These are phyloP conservation scores for Pseudogymnoascus sp. DNA, from an alignment of 2,329 filamentous ascomycete species.

Conservation along the genomic window DNA sequence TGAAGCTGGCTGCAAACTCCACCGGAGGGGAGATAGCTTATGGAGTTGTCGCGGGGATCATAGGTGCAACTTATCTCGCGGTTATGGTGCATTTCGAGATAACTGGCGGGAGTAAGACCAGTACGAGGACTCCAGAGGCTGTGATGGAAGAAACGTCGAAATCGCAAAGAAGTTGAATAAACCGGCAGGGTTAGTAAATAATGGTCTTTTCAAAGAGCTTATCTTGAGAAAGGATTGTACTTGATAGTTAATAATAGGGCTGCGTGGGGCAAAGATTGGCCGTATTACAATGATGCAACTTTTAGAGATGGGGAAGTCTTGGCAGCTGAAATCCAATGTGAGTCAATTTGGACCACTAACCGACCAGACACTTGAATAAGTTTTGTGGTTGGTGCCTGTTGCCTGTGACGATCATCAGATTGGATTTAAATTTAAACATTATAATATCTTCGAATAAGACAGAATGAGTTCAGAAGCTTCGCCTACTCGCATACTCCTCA, in stretches of 20 bases:
- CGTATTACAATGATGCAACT: conserved; percentile 3
- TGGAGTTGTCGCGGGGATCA: conserved; percentile 43
- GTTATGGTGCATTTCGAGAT: conserved; percentile 15
- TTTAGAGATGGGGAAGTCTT: neutral
- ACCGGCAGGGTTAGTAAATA: neutral
- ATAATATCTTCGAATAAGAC: neutral
- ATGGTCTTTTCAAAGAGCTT: neutral
- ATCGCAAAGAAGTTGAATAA: neutral
- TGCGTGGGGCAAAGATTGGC: neutral
- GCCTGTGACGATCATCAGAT: neutral
- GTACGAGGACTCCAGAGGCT: neutral
- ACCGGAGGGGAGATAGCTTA: conserved; percentile 44
- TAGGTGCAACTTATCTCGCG: conserved; percentile 38
- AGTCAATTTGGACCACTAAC: neutral
- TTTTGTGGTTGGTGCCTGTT: neutral
- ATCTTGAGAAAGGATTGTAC: neutral
- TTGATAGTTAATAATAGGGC: neutral
- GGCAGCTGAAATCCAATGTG: neutral
- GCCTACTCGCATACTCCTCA: neutral
- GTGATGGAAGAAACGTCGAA: neutral
- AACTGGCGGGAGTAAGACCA: neutral
- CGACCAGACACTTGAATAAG: neutral
- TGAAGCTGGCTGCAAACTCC: conserved; percentile 39
- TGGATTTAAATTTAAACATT: neutral
- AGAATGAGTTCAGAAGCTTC: neutral